Percentiles rank a stretch among this genome's conserved stretches.
phyloP scores from a whole-genome alignment of 108 stramenopile genomes.

The Craspedostauros australis region DNA sequence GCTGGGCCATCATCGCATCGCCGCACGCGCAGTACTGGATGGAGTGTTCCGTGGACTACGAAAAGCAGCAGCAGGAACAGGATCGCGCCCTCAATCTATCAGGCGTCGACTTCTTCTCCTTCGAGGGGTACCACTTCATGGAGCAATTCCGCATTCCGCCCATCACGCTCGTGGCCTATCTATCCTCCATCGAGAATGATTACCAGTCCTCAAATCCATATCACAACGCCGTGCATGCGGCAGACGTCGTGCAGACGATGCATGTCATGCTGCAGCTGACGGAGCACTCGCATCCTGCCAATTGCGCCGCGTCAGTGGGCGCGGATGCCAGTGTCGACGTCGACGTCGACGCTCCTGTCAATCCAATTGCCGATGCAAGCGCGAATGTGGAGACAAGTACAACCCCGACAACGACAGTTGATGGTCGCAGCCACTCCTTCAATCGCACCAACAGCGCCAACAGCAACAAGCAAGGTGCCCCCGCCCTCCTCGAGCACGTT shows the following conservation, averaged over 20 bases:
- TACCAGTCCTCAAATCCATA: conserved; percentile 38
- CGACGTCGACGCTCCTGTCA: too few relatives aligned
- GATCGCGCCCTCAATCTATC: neutral
- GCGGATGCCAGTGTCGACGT: too few relatives aligned
- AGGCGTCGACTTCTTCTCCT: neutral
- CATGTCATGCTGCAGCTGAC: conserved; percentile 41
- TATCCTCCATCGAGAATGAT: conserved; percentile 28
- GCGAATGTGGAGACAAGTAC: too few relatives aligned
- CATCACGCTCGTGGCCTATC: conserved; percentile 25
- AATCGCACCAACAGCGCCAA: too few relatives aligned
- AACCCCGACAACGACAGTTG: too few relatives aligned
- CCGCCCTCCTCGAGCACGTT: conserved; percentile 26
- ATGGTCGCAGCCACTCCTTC: too few relatives aligned
- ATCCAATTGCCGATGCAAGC: too few relatives aligned
- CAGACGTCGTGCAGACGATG: conserved; percentile 56
- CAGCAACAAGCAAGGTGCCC: conserved; percentile 21
- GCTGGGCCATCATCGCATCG: conserved; percentile 53
- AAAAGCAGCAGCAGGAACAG: conserved; percentile 9
- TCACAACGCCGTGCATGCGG: conserved; percentile 57
- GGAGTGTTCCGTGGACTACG: conserved; percentile 18
- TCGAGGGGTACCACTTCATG: conserved; percentile 35
- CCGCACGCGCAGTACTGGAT: conserved; percentile 47
- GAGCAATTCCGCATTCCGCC: conserved; percentile 25
- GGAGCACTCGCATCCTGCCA: too few relatives aligned
- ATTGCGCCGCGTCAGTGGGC: too few relatives aligned